These are phyloP conservation scores for Paramecium caudatum DNA, from an alignment of 73 alveolate genomes.

Conservation along the genomic window DNA sequence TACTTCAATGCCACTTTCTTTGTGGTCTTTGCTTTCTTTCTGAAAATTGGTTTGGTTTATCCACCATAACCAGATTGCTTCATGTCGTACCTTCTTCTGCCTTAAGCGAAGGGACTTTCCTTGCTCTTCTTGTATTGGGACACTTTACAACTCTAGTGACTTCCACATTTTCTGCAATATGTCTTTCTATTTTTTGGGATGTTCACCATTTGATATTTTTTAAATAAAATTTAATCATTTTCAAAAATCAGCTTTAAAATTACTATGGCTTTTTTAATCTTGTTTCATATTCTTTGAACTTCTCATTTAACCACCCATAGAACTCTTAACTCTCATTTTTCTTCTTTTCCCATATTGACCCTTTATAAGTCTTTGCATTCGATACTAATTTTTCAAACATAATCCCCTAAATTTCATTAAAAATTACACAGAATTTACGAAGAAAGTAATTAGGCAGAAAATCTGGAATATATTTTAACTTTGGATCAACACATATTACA, in stretches of 20 bases:
- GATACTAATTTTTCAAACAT: constrained; percentile 41
- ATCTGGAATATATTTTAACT: constrained; percentile 63
- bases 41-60: constrained; percentile 97
- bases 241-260: too few relatives aligned
- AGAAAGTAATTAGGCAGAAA: constrained; percentile 43
- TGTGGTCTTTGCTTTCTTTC: constrained; percentile 98
- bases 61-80: constrained; percentile 98
- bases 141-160: constrained; percentile 88
- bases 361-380: constrained; percentile 46
- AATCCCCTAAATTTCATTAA: background rate
- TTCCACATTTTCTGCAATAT: constrained; percentile 86
- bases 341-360: constrained; percentile 31
- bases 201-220: constrained; percentile 80
- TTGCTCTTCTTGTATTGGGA: constrained; percentile 92
- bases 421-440: constrained; percentile 6
- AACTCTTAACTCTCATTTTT: constrained; percentile 18
- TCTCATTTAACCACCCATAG: constrained; percentile 41
- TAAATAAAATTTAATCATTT: constrained; percentile 48
- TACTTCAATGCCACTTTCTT: constrained; percentile 96
- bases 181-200: constrained; percentile 91
- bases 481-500: constrained; percentile 45
- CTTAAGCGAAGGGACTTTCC: constrained; percentile 88
- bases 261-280: background rate
- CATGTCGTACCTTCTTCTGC: constrained; percentile 96
- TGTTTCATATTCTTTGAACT: background rate